Conservation (phyloP, 805 yeast genomes). For the Teunomyces atbi region DNA sequence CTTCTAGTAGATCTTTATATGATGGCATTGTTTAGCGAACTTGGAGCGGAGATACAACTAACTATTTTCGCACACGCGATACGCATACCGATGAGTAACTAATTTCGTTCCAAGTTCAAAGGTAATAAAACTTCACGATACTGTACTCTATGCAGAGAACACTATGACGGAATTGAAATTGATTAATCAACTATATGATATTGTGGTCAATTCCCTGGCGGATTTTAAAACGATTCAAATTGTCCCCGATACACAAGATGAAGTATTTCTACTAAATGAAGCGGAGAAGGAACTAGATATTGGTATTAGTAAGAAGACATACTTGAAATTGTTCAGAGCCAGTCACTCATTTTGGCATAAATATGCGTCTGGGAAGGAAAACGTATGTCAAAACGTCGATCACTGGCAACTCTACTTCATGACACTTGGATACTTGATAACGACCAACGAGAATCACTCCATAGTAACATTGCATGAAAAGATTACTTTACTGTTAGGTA, state of each 20-base stretch:
- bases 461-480: slow-evolving; percentile 28
- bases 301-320: slow-evolving; percentile 30
- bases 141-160: not conserved
- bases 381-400: not conserved
- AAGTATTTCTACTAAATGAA: not conserved
- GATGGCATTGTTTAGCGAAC: not conserved
- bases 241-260: slow-evolving; percentile 6
- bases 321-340: slow-evolving; percentile 30
- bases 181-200: slow-evolving; percentile 1
- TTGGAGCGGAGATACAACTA: not conserved
- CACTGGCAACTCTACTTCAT: slow-evolving; percentile 23
- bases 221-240: slow-evolving; percentile 10
- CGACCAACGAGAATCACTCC: slow-evolving; percentile 40
- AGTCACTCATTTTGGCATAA: slow-evolving; percentile 30
- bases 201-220: not conserved
- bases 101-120: too few species aligned
- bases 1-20: slow-evolving; percentile 1
- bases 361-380: not conserved
- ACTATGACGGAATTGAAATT: not conserved
- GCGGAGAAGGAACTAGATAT: slow-evolving; percentile 22
- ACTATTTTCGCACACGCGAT: too few species aligned
- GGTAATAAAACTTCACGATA: too few species aligned
- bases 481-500: slow-evolving; percentile 13
- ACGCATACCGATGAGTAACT: too few species aligned
- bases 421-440: slow-evolving; percentile 33